Evolutionary conservation across 108 stramenopile genomes (phyloP), one percentile per base, ranked within the genome.

Genomic region (Chaetoceros tenuissimus): DNA sequence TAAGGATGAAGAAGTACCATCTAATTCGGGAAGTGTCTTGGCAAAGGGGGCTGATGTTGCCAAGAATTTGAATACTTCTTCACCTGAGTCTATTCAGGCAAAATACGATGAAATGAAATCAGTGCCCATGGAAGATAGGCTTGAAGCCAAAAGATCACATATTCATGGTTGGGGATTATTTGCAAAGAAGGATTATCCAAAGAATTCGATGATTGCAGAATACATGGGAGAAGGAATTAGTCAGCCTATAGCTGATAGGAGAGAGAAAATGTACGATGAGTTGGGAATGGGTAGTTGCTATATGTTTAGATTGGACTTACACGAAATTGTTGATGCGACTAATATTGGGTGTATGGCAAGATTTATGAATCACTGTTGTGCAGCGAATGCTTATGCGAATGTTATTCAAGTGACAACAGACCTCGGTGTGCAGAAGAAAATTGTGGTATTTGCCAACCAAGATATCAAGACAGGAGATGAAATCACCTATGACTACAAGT

Each of bases 111-210:
- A 65, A 30, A 78, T 87, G 75, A 83, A 79, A 52, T 34, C 69
- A 21, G 69, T 81, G 21, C 82, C 80, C 1, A 68, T 84, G 40
- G 76, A 70, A 31, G 71, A 73, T 17, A 76, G 85, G 18, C 60
- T 91, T 50, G 69, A 48, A 22, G 82, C 81, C 17, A 74, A 71
- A 27, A 61, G 85, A 27, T 81, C 79, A 18, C 81, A 82, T 64
- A 93, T 96, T 63, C 94, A 96, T 68, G 92, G 88, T 40, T 96
- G 88, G 87, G 94, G 94, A 17, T 69, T 96, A 26, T 96, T 94
- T 59, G 72, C 84, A 31, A 82, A 84, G 62, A 51, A 69, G 22
- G 88, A 89, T 24, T 58, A 92, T 26, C 65, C 64, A 16, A 77
- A 81, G 62, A 74, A 87, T 50, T 68, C 69, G 3, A 81, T 82